Conservation (phyloP, 352 stramenopile genomes). For the Peronospora belbahrii region DNA sequence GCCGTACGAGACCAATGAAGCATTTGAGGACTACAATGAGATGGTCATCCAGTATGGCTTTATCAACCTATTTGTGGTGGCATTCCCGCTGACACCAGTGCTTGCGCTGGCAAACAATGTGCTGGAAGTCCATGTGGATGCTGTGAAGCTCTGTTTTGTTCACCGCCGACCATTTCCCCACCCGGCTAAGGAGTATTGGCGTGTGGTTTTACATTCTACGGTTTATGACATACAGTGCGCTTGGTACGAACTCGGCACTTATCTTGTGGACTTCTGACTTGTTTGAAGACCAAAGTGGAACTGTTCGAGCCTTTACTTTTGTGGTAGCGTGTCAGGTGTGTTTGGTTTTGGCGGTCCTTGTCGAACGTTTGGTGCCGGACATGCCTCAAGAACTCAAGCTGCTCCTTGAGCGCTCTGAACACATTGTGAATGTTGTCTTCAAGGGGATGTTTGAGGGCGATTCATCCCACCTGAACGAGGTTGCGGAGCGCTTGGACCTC, state of each 20-base stretch:
- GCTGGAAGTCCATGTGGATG: slow-evolving; percentile 86
- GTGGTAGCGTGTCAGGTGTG: slow-evolving; percentile 68
- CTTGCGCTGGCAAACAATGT: slow-evolving; percentile 88
- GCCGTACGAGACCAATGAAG: slow-evolving; percentile 74
- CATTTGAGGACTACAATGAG: slow-evolving; percentile 87
- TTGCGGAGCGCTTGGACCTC: slow-evolving; percentile 62
- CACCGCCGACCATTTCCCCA: slow-evolving; percentile 72
- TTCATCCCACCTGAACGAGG: slow-evolving; percentile 60
- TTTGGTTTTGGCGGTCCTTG: slow-evolving; percentile 49
- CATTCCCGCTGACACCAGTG: slow-evolving; percentile 89
- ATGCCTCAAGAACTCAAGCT: slow-evolving; percentile 46
- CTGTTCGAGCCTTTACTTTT: slow-evolving; percentile 55
- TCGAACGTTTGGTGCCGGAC: slow-evolving; percentile 54
- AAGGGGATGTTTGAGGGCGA: slow-evolving; percentile 60
- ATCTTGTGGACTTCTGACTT: slow-evolving; percentile 80
- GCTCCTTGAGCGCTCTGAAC: slow-evolving; percentile 53
- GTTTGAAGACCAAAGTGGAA: slow-evolving; percentile 37
- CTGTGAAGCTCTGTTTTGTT: slow-evolving; percentile 76
- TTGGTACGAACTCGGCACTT: slow-evolving; percentile 71
- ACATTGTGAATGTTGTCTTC: slow-evolving; percentile 75
- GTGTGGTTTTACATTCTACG: slow-evolving; percentile 87
- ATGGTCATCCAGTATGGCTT: slow-evolving; percentile 94
- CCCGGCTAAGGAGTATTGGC: slow-evolving; percentile 83
- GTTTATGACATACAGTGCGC: slow-evolving; percentile 71
- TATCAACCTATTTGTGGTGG: slow-evolving; percentile 91